These are phyloP conservation scores for Nematodospora valgi DNA, from an alignment of 805 yeast genomes.

Conservation along the genomic window DNA sequence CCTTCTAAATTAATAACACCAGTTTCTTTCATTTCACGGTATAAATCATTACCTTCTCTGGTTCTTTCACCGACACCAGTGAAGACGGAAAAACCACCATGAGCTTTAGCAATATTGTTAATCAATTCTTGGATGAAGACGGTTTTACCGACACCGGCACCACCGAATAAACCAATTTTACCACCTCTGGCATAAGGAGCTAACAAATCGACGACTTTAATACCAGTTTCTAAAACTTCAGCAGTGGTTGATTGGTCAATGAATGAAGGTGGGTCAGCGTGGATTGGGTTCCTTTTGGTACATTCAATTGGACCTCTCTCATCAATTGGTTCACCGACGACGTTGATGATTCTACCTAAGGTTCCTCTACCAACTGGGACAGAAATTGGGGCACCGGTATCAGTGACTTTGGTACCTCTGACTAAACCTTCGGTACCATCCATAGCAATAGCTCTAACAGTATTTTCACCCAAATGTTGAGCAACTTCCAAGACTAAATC, in stretches of 20 bases:
- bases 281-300: conserved; percentile 94
- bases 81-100: conserved; percentile 99
- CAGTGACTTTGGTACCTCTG: conserved; percentile 88
- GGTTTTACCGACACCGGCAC: conserved; percentile 99
- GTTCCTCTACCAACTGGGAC: conserved; percentile 99
- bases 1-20: conserved; percentile 99
- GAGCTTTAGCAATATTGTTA: conserved; percentile 99
- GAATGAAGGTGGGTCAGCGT: conserved; percentile 96
- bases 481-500: conserved; percentile 97
- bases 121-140: conserved; percentile 99
- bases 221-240: conserved; percentile 99
- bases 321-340: conserved; percentile 98
- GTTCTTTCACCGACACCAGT: conserved; percentile 99
- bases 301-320: conserved; percentile 98
- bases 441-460: conserved; percentile 99
- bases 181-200: conserved; percentile 99
- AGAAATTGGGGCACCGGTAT: conserved; percentile 98
- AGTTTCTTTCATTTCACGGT: conserved; percentile 99
- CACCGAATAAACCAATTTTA: conserved; percentile 99
- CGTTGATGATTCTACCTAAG: conserved; percentile 97
- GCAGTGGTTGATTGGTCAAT: conserved; percentile 97
- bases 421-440: conserved; percentile 99
- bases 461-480: conserved; percentile 99
- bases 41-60: conserved; percentile 99
- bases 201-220: conserved; percentile 97